These are phyloP conservation scores for Sesbania bispinosa DNA, from an alignment of 306 rosid species.

Conservation along the genomic window DNA sequence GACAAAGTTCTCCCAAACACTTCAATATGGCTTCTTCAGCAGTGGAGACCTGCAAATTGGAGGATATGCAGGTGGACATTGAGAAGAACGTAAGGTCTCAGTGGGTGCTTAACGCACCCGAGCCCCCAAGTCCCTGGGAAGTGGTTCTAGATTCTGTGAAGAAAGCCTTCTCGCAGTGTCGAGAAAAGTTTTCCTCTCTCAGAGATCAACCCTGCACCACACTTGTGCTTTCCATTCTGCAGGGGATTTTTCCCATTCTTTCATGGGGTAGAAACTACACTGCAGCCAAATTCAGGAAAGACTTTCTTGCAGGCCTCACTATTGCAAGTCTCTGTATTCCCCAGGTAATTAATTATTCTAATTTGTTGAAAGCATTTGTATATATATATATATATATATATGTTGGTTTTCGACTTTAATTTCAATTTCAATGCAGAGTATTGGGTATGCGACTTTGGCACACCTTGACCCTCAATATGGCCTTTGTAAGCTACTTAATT, in stretches of 20 bases:
- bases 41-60: not conserved
- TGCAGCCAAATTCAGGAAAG: slow-evolving; percentile 36
- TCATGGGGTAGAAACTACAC: slow-evolving; percentile 38
- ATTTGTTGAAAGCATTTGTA: no score
- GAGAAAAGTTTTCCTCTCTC: slow-evolving; percentile 10
- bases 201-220: slow-evolving; percentile 10
- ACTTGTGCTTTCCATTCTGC: slow-evolving; percentile 19
- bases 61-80: slow-evolving; percentile 26
- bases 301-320: slow-evolving; percentile 47
- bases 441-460: slow-evolving; percentile 88
- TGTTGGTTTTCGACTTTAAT: not conserved
- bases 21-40: slow-evolving; percentile 44
- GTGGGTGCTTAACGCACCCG: slow-evolving; percentile 47
- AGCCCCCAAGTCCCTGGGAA: slow-evolving; percentile 37
- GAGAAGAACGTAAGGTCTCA: slow-evolving; percentile 36
- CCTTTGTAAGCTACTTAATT: slow-evolving; percentile 57
- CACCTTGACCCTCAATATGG: slow-evolving; percentile 86
- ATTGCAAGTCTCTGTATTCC: slow-evolving; percentile 49
- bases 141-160: slow-evolving; percentile 11
- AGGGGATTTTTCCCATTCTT: slow-evolving; percentile 39
- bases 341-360: slow-evolving; percentile 19
- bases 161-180: slow-evolving; percentile 8
- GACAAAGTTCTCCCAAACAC: slow-evolving; percentile 50
- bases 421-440: slow-evolving; percentile 53
- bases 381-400: no score